Evolutionary conservation across 176 grass and related monocot genomes (phyloP), one percentile per base, ranked within the genome.

Genomic region (Pontederia crassipes): DNA sequence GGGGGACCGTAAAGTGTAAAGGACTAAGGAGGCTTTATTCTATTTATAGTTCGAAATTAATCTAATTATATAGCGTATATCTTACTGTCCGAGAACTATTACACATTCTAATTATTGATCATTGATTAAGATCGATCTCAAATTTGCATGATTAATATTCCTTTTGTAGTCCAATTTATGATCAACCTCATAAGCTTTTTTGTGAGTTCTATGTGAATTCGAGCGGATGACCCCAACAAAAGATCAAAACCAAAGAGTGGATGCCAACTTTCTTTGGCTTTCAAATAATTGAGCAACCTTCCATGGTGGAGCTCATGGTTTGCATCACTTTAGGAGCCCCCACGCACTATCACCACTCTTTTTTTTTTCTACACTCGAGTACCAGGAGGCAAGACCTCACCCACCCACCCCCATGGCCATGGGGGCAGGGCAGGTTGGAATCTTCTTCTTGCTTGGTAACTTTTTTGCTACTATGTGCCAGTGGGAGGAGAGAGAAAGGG

Each of bases 161-260:
- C 11, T 52, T 52, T 14, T 52, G 49, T 12, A 14, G 14, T 24
- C 20, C 20, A 52, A 52, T 52, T 52, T 52, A 12, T 10, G 11
- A 10, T 52, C 49, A 52, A 14, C 3, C 10, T 3, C 59, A 16
- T 18, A 64, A 27, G 62, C 45, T 15, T 48, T 27, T 4, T 52
- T 52, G 14, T 52, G 49, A 9, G 20, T 24, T 52, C 11, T 10
- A 52, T 52, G 11, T 14, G 14, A 10, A 52, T 52, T 8, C 49
- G 61, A 46, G 28, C 8, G 45, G 17, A 65, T 65, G 62, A 15
- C 62, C 57, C 57, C 28, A 59, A 59, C 11, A 11, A 28, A 59
- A 59, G 57, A 28, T 65, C 62, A 65, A 65, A 65, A 65, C 28
- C 62, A 46, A 29, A 65, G 20, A 24, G 62, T 65, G 62, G 62